Evolutionary conservation across 164 flowering plant genomes (phyloP).

Genomic region (Stephania japonica): DNA sequence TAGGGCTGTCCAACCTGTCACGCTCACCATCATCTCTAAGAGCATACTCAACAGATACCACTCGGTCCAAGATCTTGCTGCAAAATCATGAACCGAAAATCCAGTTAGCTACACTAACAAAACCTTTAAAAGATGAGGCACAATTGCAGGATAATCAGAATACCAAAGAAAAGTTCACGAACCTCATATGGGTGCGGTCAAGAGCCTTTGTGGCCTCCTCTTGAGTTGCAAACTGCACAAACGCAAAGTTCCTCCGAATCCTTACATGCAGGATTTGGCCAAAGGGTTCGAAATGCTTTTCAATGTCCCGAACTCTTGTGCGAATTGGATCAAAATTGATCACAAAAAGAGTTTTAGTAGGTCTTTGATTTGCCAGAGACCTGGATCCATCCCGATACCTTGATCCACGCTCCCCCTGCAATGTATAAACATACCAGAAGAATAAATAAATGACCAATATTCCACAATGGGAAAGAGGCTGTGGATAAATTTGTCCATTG

Average conservation of each 20-base stretch:
- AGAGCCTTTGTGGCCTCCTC: slow-evolving; percentile 94
- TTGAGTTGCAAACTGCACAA: slow-evolving; percentile 85
- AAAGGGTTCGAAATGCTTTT: slow-evolving; percentile 76
- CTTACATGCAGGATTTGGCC: slow-evolving; percentile 73
- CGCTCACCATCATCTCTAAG: slow-evolving; percentile 80
- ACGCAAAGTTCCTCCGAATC: slow-evolving; percentile 82
- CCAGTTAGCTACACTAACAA: background rate
- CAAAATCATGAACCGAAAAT: slow-evolving; percentile 1
- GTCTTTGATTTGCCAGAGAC: slow-evolving; percentile 57
- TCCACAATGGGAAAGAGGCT: background rate
- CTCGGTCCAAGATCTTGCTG: slow-evolving; percentile 87
- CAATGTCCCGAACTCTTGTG: slow-evolving; percentile 67
- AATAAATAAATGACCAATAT: background rate
- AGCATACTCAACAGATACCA: slow-evolving; percentile 94
- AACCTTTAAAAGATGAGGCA: background rate
- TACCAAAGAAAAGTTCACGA: background rate
- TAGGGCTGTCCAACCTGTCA: slow-evolving; percentile 55
- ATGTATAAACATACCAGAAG: background rate
- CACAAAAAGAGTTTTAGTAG: slow-evolving; percentile 83
- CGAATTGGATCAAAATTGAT: slow-evolving; percentile 78
- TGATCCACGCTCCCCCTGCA: slow-evolving; percentile 57
- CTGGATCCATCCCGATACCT: slow-evolving; percentile 53
- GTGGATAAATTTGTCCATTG: background rate
- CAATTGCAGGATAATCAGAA: background rate
- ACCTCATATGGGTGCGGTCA: slow-evolving; percentile 87